Evolutionary conservation across 2,329 filamentous ascomycete species (phyloP), one percentile per base, ranked within the genome.

Genomic region (Rhinocladiella mackenziei): DNA sequence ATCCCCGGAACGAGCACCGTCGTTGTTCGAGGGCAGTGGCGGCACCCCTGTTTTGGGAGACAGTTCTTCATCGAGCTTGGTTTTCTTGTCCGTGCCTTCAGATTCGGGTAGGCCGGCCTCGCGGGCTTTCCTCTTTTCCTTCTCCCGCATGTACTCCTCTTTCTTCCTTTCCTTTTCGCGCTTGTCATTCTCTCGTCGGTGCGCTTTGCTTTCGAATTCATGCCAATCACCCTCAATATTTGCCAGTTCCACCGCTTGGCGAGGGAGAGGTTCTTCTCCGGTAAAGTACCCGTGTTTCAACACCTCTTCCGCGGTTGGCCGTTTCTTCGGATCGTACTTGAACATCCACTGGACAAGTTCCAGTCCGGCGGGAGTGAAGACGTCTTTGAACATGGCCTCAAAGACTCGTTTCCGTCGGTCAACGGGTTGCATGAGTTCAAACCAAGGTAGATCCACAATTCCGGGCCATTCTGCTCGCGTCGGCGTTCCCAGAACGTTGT

Each of bases 381-480:
- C 75, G 22, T 88, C 81, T 54, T 77, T 77, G 63, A 95, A 98
- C 59, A 84, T 86, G 20, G 94, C 84, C 23, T 82, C 81, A 61
- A 98, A 96, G 14, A 45, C 39, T 23, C 55, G 85, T 29, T 80
- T 78, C 53, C 81, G 80, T 49, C 83, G 81, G 53, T 85, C 81
- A 1, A 77, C 80, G 1, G 91, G 89, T 10, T 89, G 77, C 54
- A 98, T 76, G 11, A 98, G 77, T 64, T 95, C 87, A 61, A 94
- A 97, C 92, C 92, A 98, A 8, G 91, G 86, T 81, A 96, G 92
- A 44, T 96, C 86, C n/a, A 84, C 75, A 14, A 97, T 78, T 6
- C 81, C 83, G 1, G 92, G 89, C 94, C 94, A 98, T 20, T 94
- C 85, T 23, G 74, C 73, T 43, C 80, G 78, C 30, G 81, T 94